Percentiles rank a stretch among this genome's conserved stretches.
phyloP scores from a whole-genome alignment of 129 eudicot genomes.

The Chrysanthemum seticuspe region DNA sequence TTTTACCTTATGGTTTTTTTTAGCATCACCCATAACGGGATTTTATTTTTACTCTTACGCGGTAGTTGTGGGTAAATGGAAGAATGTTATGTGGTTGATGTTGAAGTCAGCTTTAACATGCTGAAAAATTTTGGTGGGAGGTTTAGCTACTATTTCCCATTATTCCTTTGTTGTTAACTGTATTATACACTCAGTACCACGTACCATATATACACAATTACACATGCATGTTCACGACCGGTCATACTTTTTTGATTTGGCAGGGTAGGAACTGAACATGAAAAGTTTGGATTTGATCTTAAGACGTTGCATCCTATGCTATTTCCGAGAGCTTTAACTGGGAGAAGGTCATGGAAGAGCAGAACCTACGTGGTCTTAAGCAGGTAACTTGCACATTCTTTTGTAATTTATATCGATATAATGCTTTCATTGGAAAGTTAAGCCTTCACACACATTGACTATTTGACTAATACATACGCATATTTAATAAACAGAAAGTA shows the following conservation, averaged over 20 bases:
- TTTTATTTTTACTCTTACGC: too few species aligned
- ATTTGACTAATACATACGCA: background rate
- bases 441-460: background rate
- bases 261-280: slow-evolving; percentile 99
- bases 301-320: slow-evolving; percentile 78
- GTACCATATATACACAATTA: too few species aligned
- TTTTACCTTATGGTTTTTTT: too few species aligned
- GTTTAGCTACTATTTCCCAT: too few species aligned
- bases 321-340: slow-evolving; percentile 97
- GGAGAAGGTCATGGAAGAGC: slow-evolving; percentile 96
- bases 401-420: background rate
- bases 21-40: too few species aligned
- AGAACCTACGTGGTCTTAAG: slow-evolving; percentile 82
- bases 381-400: slow-evolving; percentile 50
- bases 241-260: slow-evolving; percentile 20
- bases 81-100: too few species aligned
- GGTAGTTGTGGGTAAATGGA: too few species aligned
- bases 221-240: too few species aligned
- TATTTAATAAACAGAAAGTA: background rate
- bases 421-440: slow-evolving; percentile 12
- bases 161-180: too few species aligned
- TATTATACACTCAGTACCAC: too few species aligned
- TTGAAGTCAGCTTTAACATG: too few species aligned
- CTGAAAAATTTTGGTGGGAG: too few species aligned
- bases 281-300: slow-evolving; percentile 88